Evolutionary conservation across 805 yeast species (phyloP).

Genomic region (Teunomyces barrocoloradensis): DNA sequence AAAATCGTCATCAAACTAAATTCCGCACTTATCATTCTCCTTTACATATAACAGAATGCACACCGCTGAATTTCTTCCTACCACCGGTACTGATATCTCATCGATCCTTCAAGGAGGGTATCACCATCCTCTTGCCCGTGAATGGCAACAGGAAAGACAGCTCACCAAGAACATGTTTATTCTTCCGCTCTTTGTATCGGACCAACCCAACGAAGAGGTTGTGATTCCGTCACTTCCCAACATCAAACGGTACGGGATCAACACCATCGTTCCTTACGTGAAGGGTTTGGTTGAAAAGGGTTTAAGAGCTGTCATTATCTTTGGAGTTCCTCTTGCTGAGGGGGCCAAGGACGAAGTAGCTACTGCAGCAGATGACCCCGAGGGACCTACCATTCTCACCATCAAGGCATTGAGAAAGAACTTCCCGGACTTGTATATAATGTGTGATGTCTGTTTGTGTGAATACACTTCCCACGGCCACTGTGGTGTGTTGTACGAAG

Average conservation of each 20-base stretch:
- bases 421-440: conserved; percentile 81
- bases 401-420: conserved; percentile 58
- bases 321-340: conserved; percentile 82
- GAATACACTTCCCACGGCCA: conserved; percentile 98
- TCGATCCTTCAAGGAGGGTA: conserved; percentile 92
- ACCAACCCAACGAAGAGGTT: conserved; percentile 74
- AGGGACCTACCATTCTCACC: conserved; percentile 89
- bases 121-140: conserved; percentile 82
- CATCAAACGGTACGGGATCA: conserved; percentile 83
- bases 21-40: not conserved
- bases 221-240: conserved; percentile 78
- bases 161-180: conserved; percentile 86
- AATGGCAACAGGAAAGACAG: conserved; percentile 88
- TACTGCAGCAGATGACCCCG: conserved; percentile 91
- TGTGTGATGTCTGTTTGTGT: conserved; percentile 95
- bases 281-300: conserved; percentile 73
- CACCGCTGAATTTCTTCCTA: conserved; percentile 65
- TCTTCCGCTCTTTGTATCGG: conserved; percentile 86
- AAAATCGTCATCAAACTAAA: not conserved
- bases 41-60: conserved; percentile 32
- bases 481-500: conserved; percentile 87
- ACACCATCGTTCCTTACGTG: conserved; percentile 72
- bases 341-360: conserved; percentile 80
- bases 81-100: conserved; percentile 58
- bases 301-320: conserved; percentile 77